Evolutionary conservation across 2,329 filamentous ascomycete species (phyloP).

Genomic region (Ceratocystis smalleyi): DNA sequence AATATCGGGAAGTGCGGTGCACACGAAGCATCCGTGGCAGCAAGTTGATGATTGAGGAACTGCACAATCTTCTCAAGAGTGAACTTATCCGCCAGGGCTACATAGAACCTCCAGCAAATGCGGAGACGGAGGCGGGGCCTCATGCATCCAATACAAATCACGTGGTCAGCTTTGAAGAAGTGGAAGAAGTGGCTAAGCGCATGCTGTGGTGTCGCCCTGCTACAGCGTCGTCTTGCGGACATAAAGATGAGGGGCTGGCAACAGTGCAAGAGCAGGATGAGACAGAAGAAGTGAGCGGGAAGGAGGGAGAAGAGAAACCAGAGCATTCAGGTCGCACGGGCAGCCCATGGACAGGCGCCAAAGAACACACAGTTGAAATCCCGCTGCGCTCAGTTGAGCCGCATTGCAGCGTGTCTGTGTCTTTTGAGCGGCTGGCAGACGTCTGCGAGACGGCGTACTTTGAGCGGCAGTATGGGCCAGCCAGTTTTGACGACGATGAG

Average conservation of each 20-base stretch:
- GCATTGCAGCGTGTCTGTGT: conserved; percentile 44
- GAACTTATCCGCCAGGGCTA: conserved; percentile 22
- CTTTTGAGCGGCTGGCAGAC: conserved; percentile 55
- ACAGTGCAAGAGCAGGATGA: conserved; percentile 46
- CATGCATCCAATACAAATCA: conserved; percentile 20
- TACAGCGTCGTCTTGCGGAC: conserved; percentile 20
- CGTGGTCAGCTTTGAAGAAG: conserved; percentile 55
- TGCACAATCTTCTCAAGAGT: conserved; percentile 47
- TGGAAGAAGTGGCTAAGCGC: conserved; percentile 61
- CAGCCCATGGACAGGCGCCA: not conserved
- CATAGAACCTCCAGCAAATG: conserved; percentile 20
- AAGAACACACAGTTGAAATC: conserved; percentile 25
- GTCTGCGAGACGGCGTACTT: conserved; percentile 67
- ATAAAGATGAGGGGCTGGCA: conserved; percentile 26
- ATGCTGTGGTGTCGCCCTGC: conserved; percentile 54
- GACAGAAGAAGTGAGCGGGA: conserved; percentile 22
- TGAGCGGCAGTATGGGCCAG: conserved; percentile 33
- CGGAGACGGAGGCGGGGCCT: conserved; percentile 17
- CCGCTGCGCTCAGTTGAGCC: conserved; percentile 33
- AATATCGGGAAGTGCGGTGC: conserved; percentile 67
- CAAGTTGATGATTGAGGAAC: conserved; percentile 52
- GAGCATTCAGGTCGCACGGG: conserved; percentile 19
- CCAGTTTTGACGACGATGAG: conserved; percentile 72
- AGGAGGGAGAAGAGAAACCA: not conserved
- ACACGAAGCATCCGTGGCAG: conserved; percentile 59